Base-by-base conservation (phyloP, 176 grass and related monocot species). In the Secale cereale region DNA sequence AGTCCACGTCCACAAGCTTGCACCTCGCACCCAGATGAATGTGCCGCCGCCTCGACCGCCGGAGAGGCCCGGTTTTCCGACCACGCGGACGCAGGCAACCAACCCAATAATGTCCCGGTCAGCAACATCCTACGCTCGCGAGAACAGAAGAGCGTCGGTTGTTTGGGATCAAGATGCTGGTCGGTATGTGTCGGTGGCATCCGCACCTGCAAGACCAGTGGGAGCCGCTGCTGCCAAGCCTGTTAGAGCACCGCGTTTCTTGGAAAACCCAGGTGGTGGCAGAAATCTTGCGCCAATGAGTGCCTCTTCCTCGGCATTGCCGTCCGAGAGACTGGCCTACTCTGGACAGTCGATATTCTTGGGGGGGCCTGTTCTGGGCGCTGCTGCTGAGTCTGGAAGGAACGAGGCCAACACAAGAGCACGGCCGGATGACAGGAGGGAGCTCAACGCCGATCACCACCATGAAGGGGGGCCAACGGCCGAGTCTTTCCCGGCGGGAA, bases 131-230 rank as follows among this genome's bases (percentile, higher is more conserved):
- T 89, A 86, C 77, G 72, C 91, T 65, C 81, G 94, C 81, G 97
- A 96, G 41, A 87, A 88, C 78, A 85, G 90, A 27, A 96, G 79
- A 36, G 76, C 90, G 7, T 99, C 97, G 3, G 97, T 99, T 35
- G 85, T 92, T 79, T 99, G 97, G 97, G 97, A 99, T 82, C 97
- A 94, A 89, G 97, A 97, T 79, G 97, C 91, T 65, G 97, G 97
- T 29, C 93, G 97, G 74, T 99, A 99, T 0, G 90, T 99, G 20
- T 99, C 97, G 0, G 90, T 94, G 48, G 48, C 48, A 19, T 52
- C 48, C 6, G 26, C 69, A 79, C 0, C 61, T 78, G 3, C 83
- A 94, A 48, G 83, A 72, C 22, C 84, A 43, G 78, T 78, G 17
- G 54, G 87, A 82, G 20, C 31, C 78, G 32, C 80, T 32, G 78